Conservation (phyloP, 495 filamentous ascomycete genomes). For the Lineolata rhizophorae region DNA sequence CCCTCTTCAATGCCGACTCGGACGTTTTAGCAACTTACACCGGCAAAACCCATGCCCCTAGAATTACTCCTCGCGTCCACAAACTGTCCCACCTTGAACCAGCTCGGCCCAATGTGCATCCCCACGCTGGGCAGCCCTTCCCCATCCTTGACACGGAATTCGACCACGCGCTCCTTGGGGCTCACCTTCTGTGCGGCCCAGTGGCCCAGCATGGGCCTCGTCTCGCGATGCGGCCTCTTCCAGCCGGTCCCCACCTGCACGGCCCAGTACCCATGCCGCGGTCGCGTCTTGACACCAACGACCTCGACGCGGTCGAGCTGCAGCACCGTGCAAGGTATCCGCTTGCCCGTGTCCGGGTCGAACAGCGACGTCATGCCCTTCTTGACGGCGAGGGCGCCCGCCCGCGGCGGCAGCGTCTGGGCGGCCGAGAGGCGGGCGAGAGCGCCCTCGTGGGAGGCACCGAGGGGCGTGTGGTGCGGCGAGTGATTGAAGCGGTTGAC, state of each 20-base stretch:
- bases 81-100: slow-evolving; percentile 79
- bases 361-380: slow-evolving; percentile 89
- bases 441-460: too few species aligned
- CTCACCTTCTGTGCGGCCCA: slow-evolving; percentile 55
- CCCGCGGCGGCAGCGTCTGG: slow-evolving; percentile 52
- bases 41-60: slow-evolving; percentile 77
- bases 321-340: slow-evolving; percentile 74
- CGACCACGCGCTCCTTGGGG: slow-evolving; percentile 59
- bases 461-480: too few species aligned
- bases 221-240: slow-evolving; percentile 52
- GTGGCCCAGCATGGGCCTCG: slow-evolving; percentile 62
- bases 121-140: slow-evolving; percentile 54
- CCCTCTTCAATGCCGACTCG: neutral
- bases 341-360: slow-evolving; percentile 48
- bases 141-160: slow-evolving; percentile 62
- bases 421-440: too few species aligned
- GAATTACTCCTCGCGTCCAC: slow-evolving; percentile 63
- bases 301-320: slow-evolving; percentile 87
- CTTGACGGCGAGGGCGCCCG: slow-evolving; percentile 68
- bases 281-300: slow-evolving; percentile 56
- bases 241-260: slow-evolving; percentile 74
- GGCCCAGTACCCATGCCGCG: slow-evolving; percentile 72
- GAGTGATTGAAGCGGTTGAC: too few species aligned
- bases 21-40: too few species aligned
- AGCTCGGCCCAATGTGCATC: slow-evolving; percentile 48